Percentiles rank a stretch among this genome's conserved stretches.
These are phyloP conservation scores for Ascochyta rabiei DNA, from an alignment of 2,329 filamentous ascomycete genomes.

Conservation along the genomic window DNA sequence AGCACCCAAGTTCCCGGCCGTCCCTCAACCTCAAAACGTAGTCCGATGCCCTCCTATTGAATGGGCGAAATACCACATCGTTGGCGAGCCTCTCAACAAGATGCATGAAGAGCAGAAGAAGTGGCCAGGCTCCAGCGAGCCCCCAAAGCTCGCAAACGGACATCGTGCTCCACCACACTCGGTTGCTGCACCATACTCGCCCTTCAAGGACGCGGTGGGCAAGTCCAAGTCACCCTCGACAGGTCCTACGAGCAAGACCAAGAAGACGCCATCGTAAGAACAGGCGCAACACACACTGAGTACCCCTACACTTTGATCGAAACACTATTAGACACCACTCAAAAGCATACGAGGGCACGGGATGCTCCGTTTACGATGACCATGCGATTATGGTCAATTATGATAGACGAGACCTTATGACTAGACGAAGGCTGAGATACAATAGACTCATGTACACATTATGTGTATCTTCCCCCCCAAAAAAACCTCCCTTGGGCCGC, in stretches of 20 bases:
- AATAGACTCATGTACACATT: conserved; percentile 26
- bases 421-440: conserved; percentile 26
- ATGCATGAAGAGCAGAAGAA: conserved; percentile 80
- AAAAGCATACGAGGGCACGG: conserved; percentile 29
- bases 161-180: conserved; percentile 56
- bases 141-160: conserved; percentile 40
- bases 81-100: conserved; percentile 81
- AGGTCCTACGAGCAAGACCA: conserved; percentile 35
- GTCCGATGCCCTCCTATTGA: conserved; percentile 89
- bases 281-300: conserved; percentile 11
- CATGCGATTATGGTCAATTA: conserved; percentile 30
- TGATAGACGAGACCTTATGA: conserved; percentile 38
- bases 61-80: conserved; percentile 93
- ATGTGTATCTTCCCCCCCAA: conserved; percentile 12
- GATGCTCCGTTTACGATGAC: conserved; percentile 31
- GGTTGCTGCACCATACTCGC: conserved; percentile 65
- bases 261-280: conserved; percentile 38
- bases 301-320: conserved; percentile 3
- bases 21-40: conserved; percentile 81
- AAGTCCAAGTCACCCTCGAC: conserved; percentile 30
- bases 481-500: not conserved
- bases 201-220: conserved; percentile 59
- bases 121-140: conserved; percentile 49
- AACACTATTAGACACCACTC: conserved; percentile 16
- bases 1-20: conserved; percentile 59